Evolutionary conservation across 257 asterid genomes (phyloP).

Genomic region (Nicotiana knightiana): DNA sequence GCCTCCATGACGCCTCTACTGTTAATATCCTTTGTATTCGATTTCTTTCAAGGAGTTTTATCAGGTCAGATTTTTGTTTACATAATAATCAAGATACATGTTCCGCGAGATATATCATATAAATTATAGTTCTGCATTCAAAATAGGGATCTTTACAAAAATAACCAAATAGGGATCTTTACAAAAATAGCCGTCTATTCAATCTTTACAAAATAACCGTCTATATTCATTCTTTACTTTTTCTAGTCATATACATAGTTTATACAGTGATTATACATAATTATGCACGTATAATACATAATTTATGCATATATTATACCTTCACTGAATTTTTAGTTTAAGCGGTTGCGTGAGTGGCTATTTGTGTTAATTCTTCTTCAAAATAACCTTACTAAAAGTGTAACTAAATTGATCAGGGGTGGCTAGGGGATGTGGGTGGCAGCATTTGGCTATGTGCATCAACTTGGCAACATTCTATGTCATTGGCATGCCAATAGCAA

Average conservation of each 20-base stretch:
- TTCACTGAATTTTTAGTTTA: no score
- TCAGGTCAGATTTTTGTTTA: slow-evolving; percentile 33
- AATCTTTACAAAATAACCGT: no score
- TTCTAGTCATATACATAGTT: no score
- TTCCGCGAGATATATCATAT: no score
- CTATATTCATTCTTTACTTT: no score
- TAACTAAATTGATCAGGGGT: slow-evolving; percentile 40
- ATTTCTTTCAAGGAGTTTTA: slow-evolving; percentile 58
- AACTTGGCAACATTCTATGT: slow-evolving; percentile 55
- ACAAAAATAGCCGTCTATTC: neutral
- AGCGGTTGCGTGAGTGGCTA: no score
- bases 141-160: neutral
- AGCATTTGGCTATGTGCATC: slow-evolving; percentile 48
- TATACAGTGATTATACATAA: no score
- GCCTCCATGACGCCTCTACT: slow-evolving; percentile 64
- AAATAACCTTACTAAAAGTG: neutral
- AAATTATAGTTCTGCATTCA: neutral
- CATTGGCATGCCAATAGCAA: slow-evolving; percentile 61
- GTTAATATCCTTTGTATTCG: slow-evolving; percentile 34
- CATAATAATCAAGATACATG: neutral
- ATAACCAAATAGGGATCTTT: neutral
- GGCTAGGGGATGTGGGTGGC: slow-evolving; percentile 80
- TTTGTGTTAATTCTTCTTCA: neutral
- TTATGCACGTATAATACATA: no score
- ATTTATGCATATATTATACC: no score